Evolutionary conservation across 2,329 filamentous ascomycete genomes (phyloP).

Genomic region (Westerdykella sp.): DNA sequence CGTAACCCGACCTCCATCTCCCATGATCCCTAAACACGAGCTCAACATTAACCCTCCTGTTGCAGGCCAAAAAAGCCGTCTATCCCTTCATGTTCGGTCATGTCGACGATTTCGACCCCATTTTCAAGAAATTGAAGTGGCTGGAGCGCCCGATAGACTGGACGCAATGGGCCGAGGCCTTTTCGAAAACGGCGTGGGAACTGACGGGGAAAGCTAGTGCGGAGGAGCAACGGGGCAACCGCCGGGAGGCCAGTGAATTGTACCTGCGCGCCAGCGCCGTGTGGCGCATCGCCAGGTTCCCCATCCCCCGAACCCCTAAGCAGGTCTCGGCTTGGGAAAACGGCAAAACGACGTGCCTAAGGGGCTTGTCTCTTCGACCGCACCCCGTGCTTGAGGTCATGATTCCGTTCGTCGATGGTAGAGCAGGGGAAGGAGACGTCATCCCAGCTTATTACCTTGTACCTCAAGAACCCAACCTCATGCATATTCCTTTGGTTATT

Average conservation of each 20-base stretch:
- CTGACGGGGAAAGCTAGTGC: slow-evolving; percentile 51
- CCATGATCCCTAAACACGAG: not conserved
- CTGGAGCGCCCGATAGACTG: slow-evolving; percentile 60
- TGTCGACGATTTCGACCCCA: slow-evolving; percentile 61
- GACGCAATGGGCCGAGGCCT: slow-evolving; percentile 55
- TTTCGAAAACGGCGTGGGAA: slow-evolving; percentile 55
- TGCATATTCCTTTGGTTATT: slow-evolving; percentile 47
- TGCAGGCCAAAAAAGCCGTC: slow-evolving; percentile 49
- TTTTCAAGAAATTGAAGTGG: slow-evolving; percentile 57
- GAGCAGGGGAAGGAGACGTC: slow-evolving; percentile 46
- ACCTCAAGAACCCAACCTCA: slow-evolving; percentile 42
- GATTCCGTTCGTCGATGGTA: slow-evolving; percentile 53
- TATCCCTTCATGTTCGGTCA: slow-evolving; percentile 71
- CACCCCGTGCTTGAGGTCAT: slow-evolving; percentile 57
- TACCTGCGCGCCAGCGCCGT: slow-evolving; percentile 54
- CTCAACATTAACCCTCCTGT: not conserved
- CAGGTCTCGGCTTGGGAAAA: slow-evolving; percentile 59
- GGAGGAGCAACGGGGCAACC: slow-evolving; percentile 45
- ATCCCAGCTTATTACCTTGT: slow-evolving; percentile 63
- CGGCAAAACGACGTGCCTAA: slow-evolving; percentile 59
- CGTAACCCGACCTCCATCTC: slow-evolving; percentile 13
- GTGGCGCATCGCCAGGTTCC: slow-evolving; percentile 69
- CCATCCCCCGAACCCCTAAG: slow-evolving; percentile 44
- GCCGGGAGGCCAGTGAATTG: slow-evolving; percentile 52
- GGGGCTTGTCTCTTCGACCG: slow-evolving; percentile 41